Evolutionary conservation across 192 early-diverging fungal genomes (phyloP), one percentile per base, ranked within the genome.

Genomic region (Umbelopsis ramanniana): DNA sequence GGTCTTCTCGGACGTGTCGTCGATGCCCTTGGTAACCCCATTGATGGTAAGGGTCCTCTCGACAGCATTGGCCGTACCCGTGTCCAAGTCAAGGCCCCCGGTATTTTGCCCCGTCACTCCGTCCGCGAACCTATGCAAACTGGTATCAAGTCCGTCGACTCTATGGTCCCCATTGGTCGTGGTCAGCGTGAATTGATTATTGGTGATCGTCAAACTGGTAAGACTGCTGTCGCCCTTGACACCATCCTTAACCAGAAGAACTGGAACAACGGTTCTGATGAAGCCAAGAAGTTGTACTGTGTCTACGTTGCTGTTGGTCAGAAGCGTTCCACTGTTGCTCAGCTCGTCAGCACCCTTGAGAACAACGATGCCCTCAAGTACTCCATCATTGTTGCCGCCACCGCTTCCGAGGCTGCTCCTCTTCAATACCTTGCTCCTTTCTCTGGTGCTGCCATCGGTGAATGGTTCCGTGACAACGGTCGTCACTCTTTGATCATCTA

Each of bases 161-260:
- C 97, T 86, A 99, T 99, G 97, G 92, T 99, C 76, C 97, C 97
- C 73, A 97, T 99, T 74, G 97, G 97, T 81, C 95, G 97, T 96
- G 97, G 97, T 82, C 97, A 99, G 91, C 95, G 97, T 95, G 97
- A 99, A 88, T 91, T 99, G 88, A 99, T 99, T 84, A 99, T 98
- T 86, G 97, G 97, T 85, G 97, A 99, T 89, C 95, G 96, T 92
- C 97, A 99, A 83, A 99, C 97, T 74, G 97, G 97, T 80, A 99
- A 99, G 93, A 99, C 97, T 77, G 91, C 97, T 75, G 96, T 99
- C 78, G 96, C 96, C 37, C 87, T 99, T 71, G 97, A 99, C 85
- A 97, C 96, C 85, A 99, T 99, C 76, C 87, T 99, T 73, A 99
- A 99, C 94, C 96, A 99, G 87, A 98, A 96, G 93, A 92, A 91